These are phyloP conservation scores for Pyrenophora teres DNA, from an alignment of 2,329 filamentous ascomycete species.

Conservation along the genomic window DNA sequence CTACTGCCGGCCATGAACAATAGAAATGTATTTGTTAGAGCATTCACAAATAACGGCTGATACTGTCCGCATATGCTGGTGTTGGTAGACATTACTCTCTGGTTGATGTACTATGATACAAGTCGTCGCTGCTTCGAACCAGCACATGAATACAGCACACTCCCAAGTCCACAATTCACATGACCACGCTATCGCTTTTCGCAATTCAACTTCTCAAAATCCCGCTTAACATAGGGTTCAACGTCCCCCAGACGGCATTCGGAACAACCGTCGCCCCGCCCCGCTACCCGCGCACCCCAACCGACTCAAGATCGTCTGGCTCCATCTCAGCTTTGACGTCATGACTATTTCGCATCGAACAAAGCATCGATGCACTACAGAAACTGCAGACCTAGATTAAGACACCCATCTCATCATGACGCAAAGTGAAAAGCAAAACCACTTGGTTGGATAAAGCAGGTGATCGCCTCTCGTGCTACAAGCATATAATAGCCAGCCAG, in stretches of 20 bases:
- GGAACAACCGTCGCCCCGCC: constrained; percentile 1
- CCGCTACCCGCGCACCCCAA: constrained; percentile 8
- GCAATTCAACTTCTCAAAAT: too few relatives aligned
- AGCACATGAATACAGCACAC: too few relatives aligned
- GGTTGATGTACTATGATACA: too few relatives aligned
- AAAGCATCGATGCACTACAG: neutral
- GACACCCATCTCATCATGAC: constrained; percentile 14
- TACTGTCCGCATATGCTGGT: too few relatives aligned
- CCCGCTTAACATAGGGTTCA: too few relatives aligned
- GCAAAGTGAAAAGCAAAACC: constrained; percentile 3
- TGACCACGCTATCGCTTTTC: too few relatives aligned
- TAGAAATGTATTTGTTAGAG: constrained; percentile 2
- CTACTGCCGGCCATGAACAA: constrained; percentile 75
- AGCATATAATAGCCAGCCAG: constrained; percentile 7
- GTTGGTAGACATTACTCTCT: too few relatives aligned
- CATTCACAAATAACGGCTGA: too few relatives aligned
- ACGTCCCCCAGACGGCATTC: neutral
- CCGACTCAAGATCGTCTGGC: constrained; percentile 10
- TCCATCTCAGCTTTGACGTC: constrained; percentile 23
- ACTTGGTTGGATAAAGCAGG: constrained; percentile 14
- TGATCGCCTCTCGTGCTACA: neutral
- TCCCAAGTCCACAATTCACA: too few relatives aligned
- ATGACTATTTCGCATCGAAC: constrained; percentile 30
- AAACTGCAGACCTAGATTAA: neutral
- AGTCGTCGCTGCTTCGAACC: too few relatives aligned